phyloP scores from a whole-genome alignment of 2,329 filamentous ascomycete species.

The Alternaria ethzedia region DNA sequence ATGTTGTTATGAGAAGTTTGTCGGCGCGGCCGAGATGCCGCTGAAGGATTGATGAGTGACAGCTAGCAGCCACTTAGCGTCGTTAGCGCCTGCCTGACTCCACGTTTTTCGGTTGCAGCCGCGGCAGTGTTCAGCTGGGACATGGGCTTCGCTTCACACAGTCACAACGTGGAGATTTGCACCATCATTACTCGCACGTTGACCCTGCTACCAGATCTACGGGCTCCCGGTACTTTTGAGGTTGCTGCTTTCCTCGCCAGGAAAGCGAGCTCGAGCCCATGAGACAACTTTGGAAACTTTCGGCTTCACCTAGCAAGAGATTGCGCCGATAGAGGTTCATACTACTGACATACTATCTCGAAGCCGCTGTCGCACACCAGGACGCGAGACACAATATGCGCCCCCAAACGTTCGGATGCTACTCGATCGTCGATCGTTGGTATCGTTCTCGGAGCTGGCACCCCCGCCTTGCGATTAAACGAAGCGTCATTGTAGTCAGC shows the following conservation, averaged over 20 bases:
- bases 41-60: not conserved
- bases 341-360: not conserved
- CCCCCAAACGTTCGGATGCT: not conserved
- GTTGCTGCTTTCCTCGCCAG: not conserved
- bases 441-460: not conserved
- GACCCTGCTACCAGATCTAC: not conserved
- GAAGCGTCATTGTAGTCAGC: not conserved
- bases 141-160: not conserved
- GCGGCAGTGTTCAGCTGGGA: not conserved
- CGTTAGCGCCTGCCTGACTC: not conserved
- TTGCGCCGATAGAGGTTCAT: not conserved
- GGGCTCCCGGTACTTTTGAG: not conserved
- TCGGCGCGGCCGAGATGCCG: not conserved
- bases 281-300: not conserved
- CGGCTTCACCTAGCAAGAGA: not conserved
- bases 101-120: not conserved
- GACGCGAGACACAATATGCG: not conserved
- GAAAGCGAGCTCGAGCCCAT: not conserved
- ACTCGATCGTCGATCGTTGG: not conserved
- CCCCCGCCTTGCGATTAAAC: not conserved
- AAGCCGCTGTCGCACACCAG: not conserved
- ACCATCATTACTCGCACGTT: not conserved
- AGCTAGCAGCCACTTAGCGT: not conserved
- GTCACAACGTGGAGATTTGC: not conserved
- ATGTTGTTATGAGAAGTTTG: not conserved